phyloP scores from a whole-genome alignment of 2,329 filamentous ascomycete genomes.

The Fusarium staphyleae region DNA sequence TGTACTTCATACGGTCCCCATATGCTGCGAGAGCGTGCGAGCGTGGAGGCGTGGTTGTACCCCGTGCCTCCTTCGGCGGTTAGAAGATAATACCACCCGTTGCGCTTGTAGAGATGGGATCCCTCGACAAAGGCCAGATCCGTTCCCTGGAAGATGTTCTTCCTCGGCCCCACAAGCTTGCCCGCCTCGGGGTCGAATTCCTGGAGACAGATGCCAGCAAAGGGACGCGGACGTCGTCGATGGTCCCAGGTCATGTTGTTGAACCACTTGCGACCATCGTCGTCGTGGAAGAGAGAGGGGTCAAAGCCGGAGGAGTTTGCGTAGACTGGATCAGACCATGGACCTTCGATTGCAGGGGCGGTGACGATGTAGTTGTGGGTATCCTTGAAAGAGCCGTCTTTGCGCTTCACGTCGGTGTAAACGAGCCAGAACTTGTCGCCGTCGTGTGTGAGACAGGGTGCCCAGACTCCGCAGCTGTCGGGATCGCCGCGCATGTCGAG shows the following conservation, averaged over 20 bases:
- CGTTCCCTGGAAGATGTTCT: conserved; percentile 63
- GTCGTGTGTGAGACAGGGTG: conserved; percentile 68
- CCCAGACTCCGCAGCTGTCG: conserved; percentile 69
- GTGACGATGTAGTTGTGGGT: conserved; percentile 69
- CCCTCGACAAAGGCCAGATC: conserved; percentile 63
- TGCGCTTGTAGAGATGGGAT: conserved; percentile 65
- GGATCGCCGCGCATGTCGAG: conserved; percentile 66
- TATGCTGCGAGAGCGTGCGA: conserved; percentile 59
- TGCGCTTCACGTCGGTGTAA: conserved; percentile 71
- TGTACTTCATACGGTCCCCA: conserved; percentile 70
- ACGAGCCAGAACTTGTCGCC: conserved; percentile 68
- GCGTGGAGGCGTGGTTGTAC: conserved; percentile 66
- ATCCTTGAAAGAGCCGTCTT: conserved; percentile 71
- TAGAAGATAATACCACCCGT: conserved; percentile 66
- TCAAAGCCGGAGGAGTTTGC: conserved; percentile 69
- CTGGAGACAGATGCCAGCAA: conserved; percentile 65
- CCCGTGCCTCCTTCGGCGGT: conserved; percentile 68
- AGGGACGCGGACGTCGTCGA: conserved; percentile 55
- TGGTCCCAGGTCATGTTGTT: conserved; percentile 66
- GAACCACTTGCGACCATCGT: conserved; percentile 63
- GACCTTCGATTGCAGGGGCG: conserved; percentile 60
- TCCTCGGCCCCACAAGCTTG: conserved; percentile 61
- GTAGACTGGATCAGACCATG: conserved; percentile 68
- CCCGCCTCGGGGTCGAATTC: conserved; percentile 60
- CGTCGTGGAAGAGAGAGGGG: conserved; percentile 65